A percentile compares a stretch with the other conserved stretches of the same genome.
These are phyloP conservation scores for Aspergillus floridensis DNA, from an alignment of 2,329 filamentous ascomycete species.

Conservation along the genomic window DNA sequence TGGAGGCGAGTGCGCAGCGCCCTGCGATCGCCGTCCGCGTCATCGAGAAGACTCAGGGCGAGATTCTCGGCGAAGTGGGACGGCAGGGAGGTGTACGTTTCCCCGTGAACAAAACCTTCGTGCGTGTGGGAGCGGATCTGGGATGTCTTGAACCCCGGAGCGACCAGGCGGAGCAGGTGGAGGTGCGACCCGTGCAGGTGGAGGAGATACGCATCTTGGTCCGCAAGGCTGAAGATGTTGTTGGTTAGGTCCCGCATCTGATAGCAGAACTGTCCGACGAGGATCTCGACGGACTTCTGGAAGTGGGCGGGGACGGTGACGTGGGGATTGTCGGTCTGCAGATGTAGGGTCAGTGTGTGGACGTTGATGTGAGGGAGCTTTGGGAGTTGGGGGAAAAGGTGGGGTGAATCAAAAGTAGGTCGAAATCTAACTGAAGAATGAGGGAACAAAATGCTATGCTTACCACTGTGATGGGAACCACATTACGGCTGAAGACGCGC, in stretches of 20 bases:
- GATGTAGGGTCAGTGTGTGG: not conserved
- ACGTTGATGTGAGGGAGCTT: not conserved
- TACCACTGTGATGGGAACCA: constrained; percentile 23
- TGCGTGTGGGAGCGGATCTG: constrained; percentile 21
- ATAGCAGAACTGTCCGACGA: constrained; percentile 25
- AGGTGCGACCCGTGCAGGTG: constrained; percentile 29
- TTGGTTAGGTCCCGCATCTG: constrained; percentile 18
- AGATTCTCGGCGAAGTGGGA: constrained; percentile 9
- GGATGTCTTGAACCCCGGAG: constrained; percentile 28
- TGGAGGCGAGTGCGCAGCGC: constrained; percentile 12
- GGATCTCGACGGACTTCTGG: constrained; percentile 25
- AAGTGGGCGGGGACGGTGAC: constrained; percentile 18
- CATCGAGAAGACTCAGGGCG: constrained; percentile 18
- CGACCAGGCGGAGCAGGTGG: constrained; percentile 28
- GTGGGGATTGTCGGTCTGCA: constrained; percentile 17
- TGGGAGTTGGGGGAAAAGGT: not conserved
- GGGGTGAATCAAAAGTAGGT: constrained; percentile 10
- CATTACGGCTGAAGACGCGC: not conserved
- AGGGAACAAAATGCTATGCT: not conserved
- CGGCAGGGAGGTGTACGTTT: not conserved
- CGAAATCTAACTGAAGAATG: constrained; percentile 3
- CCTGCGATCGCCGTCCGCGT: constrained; percentile 6
- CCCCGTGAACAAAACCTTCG: not conserved
- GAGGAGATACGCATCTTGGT: constrained; percentile 31
- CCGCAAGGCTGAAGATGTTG: constrained; percentile 23